These are phyloP conservation scores for Camelina laxa DNA, from an alignment of 345 rosid genomes.

Conservation along the genomic window DNA sequence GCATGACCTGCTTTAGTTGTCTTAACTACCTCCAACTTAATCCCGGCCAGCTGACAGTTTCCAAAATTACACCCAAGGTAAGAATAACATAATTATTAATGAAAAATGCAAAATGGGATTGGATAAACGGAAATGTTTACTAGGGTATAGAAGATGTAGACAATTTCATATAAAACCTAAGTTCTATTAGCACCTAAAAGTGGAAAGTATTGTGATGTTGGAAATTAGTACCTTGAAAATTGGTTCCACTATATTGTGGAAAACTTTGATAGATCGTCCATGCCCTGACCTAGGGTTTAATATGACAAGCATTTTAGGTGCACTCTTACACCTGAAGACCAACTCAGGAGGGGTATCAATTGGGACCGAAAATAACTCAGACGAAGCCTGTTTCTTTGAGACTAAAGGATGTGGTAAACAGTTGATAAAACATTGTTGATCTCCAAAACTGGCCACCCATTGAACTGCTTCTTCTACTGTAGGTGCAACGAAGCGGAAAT, in stretches of 20 bases:
- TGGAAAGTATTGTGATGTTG: slow-evolving; percentile 7
- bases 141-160: neutral
- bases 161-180: slow-evolving; percentile 16
- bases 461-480: slow-evolving; percentile 85
- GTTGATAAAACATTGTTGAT: slow-evolving; percentile 90
- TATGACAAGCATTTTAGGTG: slow-evolving; percentile 95
- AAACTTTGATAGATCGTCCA: slow-evolving; percentile 93
- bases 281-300: slow-evolving; percentile 93
- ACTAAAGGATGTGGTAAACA: slow-evolving; percentile 90
- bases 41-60: slow-evolving; percentile 84
- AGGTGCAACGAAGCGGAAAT: slow-evolving; percentile 79
- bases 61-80: slow-evolving; percentile 31
- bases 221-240: slow-evolving; percentile 76
- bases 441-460: slow-evolving; percentile 98
- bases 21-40: slow-evolving; percentile 89
- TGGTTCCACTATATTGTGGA: slow-evolving; percentile 82
- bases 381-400: slow-evolving; percentile 89
- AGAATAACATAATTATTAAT: neutral
- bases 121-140: slow-evolving; percentile 6
- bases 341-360: slow-evolving; percentile 88
- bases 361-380: slow-evolving; percentile 67
- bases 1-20: slow-evolving; percentile 97
- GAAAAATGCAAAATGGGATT: slow-evolving; percentile 7
- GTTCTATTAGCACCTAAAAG: slow-evolving; percentile 10
- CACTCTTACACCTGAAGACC: slow-evolving; percentile 85